Base-by-base conservation (phyloP, 139 green algal species). In the Zygnema cylindricum region DNA sequence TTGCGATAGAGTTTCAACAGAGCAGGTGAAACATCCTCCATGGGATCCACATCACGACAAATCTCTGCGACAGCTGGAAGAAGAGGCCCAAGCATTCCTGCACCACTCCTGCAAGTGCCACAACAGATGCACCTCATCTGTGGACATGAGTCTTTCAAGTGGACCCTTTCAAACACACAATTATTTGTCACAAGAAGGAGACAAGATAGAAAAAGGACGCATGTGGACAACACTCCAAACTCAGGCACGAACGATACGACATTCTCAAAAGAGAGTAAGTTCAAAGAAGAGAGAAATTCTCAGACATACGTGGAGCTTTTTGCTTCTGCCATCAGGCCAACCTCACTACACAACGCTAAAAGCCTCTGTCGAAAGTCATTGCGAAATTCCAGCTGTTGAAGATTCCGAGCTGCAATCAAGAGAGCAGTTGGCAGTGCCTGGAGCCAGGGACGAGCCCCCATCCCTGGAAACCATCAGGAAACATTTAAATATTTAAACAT, bases 1-100 rank as follows among this genome's bases (percentile, higher is more conserved):
- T 82, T 90, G 55, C 86, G 86, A 63, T 88, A 90, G 32, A 81
- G 69, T 36, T 90, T 78, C 35, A 90, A 25, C 77, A 87, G 38
- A 1, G 85, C n/a, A 1, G n/a, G 32, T 25, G 85, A 41, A 1
- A 90, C 33, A 2, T 82, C 77, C 22, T n/a, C 77, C 30, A 85
- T 57, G 1, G 77, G 77, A 32, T 86, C 36, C 30, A 88, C 32
- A 38, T 88, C 38, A 30, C 82, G 82, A 23, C 82, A 87, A 21
- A 71, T 75, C 1, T 43, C 69, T 1, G 82, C 82, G 33, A 88
- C 35, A 33, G 82, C 82, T 33, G 82, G 82, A 36, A 88, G 82
- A 32, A 88, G n/a, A 54, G 36, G 39, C n/a, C 82, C 82, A 43
- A 88, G 82, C 82, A 85, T 33, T 32, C 69, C 40, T 69, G 35